Evolutionary conservation across 1,284 basidiomycete species (phyloP).

Genomic region (Phenoliferia sp.): DNA sequence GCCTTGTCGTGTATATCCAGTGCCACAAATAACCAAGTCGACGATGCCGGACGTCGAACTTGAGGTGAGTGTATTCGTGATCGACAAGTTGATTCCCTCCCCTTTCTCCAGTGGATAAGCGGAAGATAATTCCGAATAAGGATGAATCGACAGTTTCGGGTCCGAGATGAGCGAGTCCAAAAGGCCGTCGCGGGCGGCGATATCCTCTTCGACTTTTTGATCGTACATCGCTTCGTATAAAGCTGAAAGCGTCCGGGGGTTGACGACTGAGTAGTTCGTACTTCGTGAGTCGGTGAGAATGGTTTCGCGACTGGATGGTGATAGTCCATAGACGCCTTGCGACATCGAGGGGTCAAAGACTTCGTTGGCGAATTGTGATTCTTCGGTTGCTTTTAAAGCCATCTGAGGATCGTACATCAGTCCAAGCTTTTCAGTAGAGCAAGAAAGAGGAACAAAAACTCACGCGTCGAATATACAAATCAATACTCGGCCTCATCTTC

Average conservation of each 20-base stretch:
- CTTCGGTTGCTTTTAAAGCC: constrained; percentile 54
- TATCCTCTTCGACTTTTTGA: constrained; percentile 51
- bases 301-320: constrained; percentile 38
- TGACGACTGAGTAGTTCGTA: constrained; percentile 59
- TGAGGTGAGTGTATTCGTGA: constrained; percentile 21
- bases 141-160: constrained; percentile 38
- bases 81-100: constrained; percentile 30
- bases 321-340: constrained; percentile 29
- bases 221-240: constrained; percentile 54
- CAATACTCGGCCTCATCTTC: constrained; percentile 46
- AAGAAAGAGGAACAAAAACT: constrained; percentile 12
- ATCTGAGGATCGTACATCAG: not conserved
- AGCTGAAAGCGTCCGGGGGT: constrained; percentile 42
- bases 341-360: constrained; percentile 55
- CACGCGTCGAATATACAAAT: constrained; percentile 56
- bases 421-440: not conserved
- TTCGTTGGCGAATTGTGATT: constrained; percentile 57
- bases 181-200: constrained; percentile 12
- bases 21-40: constrained; percentile 55
- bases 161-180: constrained; percentile 5
- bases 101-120: constrained; percentile 5
- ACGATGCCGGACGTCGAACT: constrained; percentile 38
- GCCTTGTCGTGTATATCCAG: constrained; percentile 53
- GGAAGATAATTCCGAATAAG: constrained; percentile 39
- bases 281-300: constrained; percentile 50